These are phyloP conservation scores for Angophora floribunda DNA, from an alignment of 345 rosid genomes.

Conservation along the genomic window DNA sequence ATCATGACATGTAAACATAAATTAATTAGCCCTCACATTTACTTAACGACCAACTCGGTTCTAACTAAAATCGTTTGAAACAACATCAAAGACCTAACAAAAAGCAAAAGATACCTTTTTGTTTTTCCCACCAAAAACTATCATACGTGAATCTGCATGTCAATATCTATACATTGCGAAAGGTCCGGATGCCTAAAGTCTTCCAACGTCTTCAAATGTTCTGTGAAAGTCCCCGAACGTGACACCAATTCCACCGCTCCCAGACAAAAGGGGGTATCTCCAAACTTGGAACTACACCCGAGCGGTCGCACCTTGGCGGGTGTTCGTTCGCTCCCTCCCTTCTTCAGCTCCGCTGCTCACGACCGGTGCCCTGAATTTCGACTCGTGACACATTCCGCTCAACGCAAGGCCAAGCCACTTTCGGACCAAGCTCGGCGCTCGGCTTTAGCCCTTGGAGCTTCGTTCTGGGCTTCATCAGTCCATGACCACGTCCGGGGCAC, in stretches of 20 bases:
- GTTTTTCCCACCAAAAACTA: too few species aligned
- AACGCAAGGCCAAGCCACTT: neutral
- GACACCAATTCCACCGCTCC: neutral
- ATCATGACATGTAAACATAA: neutral
- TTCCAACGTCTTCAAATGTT: neutral
- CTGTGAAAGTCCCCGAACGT: neutral
- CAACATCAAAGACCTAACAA: neutral
- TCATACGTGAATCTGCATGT: neutral
- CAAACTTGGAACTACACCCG: conserved; percentile 9
- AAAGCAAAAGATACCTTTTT: too few species aligned
- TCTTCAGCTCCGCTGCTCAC: conserved; percentile 10
- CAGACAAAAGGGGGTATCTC: neutral
- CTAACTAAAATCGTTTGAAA: neutral
- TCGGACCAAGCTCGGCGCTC: conserved; percentile 31
- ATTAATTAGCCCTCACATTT: neutral
- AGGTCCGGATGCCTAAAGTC: neutral
- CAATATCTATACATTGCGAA: neutral
- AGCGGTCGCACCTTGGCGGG: conserved; percentile 9
- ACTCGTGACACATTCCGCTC: neutral
- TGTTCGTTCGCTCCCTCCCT: neutral
- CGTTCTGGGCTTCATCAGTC: conserved; percentile 47
- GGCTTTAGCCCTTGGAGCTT: conserved; percentile 15
- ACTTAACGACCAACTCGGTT: fast-evolving
- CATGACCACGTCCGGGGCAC: conserved; percentile 26
- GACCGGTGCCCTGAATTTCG: neutral